A percentile compares a stretch with the other conserved stretches of the same genome.
These are phyloP conservation scores for Pseudocercospora fijiensis DNA, from an alignment of 2,329 filamentous ascomycete species.

Conservation along the genomic window DNA sequence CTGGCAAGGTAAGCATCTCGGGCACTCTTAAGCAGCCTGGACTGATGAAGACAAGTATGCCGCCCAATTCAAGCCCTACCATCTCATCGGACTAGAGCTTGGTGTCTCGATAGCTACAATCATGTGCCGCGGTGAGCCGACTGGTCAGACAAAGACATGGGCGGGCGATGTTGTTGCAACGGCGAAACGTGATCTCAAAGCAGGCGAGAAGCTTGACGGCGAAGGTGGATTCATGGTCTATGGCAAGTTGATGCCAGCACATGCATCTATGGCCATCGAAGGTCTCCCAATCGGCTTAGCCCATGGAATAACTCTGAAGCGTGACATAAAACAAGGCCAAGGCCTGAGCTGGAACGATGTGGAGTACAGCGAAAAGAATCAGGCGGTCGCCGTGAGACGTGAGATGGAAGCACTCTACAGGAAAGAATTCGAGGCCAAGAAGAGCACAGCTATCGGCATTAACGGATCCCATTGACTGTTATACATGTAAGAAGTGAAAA, in stretches of 20 bases:
- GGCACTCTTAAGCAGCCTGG: neutral
- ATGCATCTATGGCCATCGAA: constrained; percentile 44
- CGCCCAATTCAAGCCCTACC: constrained; percentile 50
- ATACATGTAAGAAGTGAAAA: neutral
- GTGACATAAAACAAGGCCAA: constrained; percentile 45
- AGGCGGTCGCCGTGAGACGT: constrained; percentile 44
- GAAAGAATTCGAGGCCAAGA: constrained; percentile 25
- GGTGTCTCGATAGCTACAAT: constrained; percentile 48
- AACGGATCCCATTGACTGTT: neutral
- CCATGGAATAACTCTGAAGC: constrained; percentile 46
- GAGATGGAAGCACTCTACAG: constrained; percentile 47
- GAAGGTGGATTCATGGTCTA: constrained; percentile 51
- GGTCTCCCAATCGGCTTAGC: constrained; percentile 48
- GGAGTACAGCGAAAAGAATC: constrained; percentile 43
- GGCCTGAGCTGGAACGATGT: constrained; percentile 48
- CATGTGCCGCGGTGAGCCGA: constrained; percentile 50
- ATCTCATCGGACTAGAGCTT: constrained; percentile 50
- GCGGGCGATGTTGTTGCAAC: constrained; percentile 50
- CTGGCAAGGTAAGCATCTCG: constrained; percentile 30
- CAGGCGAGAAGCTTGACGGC: constrained; percentile 48
- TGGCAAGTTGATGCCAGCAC: constrained; percentile 46
- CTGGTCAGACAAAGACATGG: constrained; percentile 47
- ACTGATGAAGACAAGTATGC: constrained; percentile 37
- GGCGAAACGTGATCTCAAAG: constrained; percentile 48
- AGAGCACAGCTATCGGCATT: constrained; percentile 9